Evolutionary conservation across 768 basidiomycete genomes (phyloP).

Genomic region (Serendipita sp.): DNA sequence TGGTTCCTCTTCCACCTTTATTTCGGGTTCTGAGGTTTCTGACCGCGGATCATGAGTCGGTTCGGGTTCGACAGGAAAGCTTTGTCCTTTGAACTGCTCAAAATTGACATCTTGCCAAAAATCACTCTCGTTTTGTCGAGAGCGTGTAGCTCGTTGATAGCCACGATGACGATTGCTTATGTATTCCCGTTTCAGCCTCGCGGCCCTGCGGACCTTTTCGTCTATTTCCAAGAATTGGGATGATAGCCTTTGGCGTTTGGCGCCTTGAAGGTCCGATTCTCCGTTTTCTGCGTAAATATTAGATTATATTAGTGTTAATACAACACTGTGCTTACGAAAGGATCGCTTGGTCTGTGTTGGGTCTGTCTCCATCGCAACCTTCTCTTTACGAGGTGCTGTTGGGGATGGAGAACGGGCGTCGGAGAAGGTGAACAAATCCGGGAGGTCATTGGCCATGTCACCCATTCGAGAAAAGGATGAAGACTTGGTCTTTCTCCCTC

Average conservation of each 20-base stretch:
- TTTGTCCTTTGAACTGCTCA: neutral
- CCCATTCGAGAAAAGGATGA: neutral
- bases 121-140: neutral
- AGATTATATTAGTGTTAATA: neutral
- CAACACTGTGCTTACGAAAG: neutral
- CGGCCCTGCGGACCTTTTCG: neutral
- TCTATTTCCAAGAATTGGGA: neutral
- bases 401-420: neutral
- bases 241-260: neutral
- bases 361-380: neutral
- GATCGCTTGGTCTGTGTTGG: neutral
- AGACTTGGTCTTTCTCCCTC: neutral
- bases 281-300: neutral
- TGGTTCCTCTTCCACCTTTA: neutral
- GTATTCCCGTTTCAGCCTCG: neutral
- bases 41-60: neutral
- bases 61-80: neutral
- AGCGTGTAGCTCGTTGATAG: neutral
- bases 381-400: neutral
- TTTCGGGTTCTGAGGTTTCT: neutral
- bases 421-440: neutral
- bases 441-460: neutral
- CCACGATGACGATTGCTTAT: neutral
- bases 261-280: neutral
- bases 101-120: slow-evolving; percentile 5